These are phyloP conservation scores for Pleoardoris graminearum DNA, from an alignment of 2,329 filamentous ascomycete species.

Conservation along the genomic window DNA sequence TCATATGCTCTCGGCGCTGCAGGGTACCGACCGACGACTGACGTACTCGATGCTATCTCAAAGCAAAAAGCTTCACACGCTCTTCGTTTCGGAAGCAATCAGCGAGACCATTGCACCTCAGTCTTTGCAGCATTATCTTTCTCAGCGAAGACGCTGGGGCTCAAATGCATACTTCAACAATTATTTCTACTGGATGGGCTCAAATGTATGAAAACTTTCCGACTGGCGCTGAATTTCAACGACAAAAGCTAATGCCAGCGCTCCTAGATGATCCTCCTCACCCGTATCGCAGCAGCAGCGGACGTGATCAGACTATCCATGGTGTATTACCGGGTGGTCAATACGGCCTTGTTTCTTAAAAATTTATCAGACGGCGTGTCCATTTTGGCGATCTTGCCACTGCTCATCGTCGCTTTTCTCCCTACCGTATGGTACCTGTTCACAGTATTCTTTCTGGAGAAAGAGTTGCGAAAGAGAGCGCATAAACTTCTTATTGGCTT, in stretches of 20 bases:
- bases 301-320: background rate
- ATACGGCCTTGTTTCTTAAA: slow-evolving; percentile 3
- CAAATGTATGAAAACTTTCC: background rate
- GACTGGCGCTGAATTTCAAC: background rate
- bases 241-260: background rate
- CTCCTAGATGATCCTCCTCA: background rate
- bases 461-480: background rate
- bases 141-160: slow-evolving; percentile 5
- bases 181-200: slow-evolving; percentile 7
- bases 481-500: slow-evolving; percentile 2
- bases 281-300: background rate
- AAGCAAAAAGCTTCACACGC: slow-evolving; percentile 4
- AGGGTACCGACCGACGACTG: slow-evolving; percentile 6
- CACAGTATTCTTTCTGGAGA: background rate
- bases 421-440: background rate
- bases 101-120: slow-evolving; percentile 8
- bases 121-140: slow-evolving; percentile 6
- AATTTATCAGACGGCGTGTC: background rate
- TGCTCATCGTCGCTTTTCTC: background rate
- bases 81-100: slow-evolving; percentile 5
- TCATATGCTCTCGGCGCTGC: background rate
- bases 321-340: slow-evolving; percentile 4
- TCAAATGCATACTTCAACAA: slow-evolving; percentile 10
- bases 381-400: background rate
- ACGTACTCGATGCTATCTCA: slow-evolving; percentile 9